These are phyloP conservation scores for Penicillium brasilianum DNA, from an alignment of 2,329 filamentous ascomycete genomes.

Conservation along the genomic window DNA sequence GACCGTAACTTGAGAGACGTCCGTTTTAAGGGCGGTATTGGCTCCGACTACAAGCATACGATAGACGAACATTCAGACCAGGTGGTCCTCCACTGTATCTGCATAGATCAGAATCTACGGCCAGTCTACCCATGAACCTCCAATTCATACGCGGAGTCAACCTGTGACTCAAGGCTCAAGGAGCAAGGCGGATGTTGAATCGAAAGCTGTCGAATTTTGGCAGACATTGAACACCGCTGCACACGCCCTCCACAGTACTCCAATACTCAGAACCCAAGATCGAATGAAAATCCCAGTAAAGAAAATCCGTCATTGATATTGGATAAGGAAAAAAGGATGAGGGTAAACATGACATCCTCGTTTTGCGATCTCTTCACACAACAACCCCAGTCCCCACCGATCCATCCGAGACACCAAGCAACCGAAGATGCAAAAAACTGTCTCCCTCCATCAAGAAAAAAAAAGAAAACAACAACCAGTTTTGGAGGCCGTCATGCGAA, in stretches of 20 bases:
- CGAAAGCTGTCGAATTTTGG: too few relatives aligned
- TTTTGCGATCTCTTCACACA: constrained; percentile 39
- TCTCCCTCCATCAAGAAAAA: constrained; percentile 26
- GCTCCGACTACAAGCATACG: neutral
- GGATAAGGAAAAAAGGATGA: constrained; percentile 36
- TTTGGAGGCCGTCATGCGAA: constrained; percentile 29
- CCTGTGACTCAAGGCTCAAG: neutral
- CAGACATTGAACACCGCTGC: too few relatives aligned
- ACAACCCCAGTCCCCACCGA: constrained; percentile 37
- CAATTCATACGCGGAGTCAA: too few relatives aligned
- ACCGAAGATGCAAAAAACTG: constrained; percentile 14
- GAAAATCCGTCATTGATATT: constrained; percentile 41
- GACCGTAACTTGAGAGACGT: neutral
- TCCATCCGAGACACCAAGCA: constrained; percentile 28
- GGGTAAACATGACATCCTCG: constrained; percentile 39
- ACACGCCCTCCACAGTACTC: neutral
- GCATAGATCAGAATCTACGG: constrained; percentile 4
- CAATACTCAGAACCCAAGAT: neutral
- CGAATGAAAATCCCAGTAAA: constrained; percentile 26
- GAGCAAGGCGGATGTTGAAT: neutral
- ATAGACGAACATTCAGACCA: neutral
- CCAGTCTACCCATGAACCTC: neutral
- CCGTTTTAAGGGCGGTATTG: neutral
- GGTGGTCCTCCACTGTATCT: neutral
- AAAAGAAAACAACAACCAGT: constrained; percentile 22